These are phyloP conservation scores for Ambrosiella beaveri DNA, from an alignment of 2,329 filamentous ascomycete species.

Conservation along the genomic window DNA sequence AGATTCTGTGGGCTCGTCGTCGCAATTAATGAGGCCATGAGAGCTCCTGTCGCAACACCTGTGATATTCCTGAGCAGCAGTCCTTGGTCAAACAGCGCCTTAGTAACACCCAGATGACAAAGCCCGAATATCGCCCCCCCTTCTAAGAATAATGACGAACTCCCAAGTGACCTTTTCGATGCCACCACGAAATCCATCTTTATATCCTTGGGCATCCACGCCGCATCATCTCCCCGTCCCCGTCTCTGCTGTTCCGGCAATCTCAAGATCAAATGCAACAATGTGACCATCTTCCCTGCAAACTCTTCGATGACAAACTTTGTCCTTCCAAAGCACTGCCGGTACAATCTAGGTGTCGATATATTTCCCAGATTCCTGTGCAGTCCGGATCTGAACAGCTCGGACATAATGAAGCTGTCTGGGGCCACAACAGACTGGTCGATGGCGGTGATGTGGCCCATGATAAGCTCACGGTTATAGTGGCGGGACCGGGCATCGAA, in stretches of 20 bases:
- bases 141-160: slow-evolving; percentile 71
- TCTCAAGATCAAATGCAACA: slow-evolving; percentile 56
- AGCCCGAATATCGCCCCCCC: slow-evolving; percentile 83
- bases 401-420: slow-evolving; percentile 58
- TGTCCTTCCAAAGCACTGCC: slow-evolving; percentile 70
- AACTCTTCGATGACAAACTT: slow-evolving; percentile 88
- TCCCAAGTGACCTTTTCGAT: slow-evolving; percentile 72
- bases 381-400: slow-evolving; percentile 60
- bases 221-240: slow-evolving; percentile 18
- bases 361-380: slow-evolving; percentile 81
- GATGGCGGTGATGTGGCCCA: slow-evolving; percentile 55
- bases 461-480: slow-evolving; percentile 77
- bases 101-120: slow-evolving; percentile 80
- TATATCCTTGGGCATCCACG: slow-evolving; percentile 33
- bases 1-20: slow-evolving; percentile 79
- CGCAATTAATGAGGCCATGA: slow-evolving; percentile 76
- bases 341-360: slow-evolving; percentile 63
- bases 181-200: slow-evolving; percentile 80
- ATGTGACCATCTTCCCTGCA: slow-evolving; percentile 64
- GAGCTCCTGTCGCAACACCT: slow-evolving; percentile 73
- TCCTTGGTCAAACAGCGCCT: slow-evolving; percentile 64
- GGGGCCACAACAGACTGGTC: slow-evolving; percentile 50
- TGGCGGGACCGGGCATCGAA: slow-evolving; percentile 63
- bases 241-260: slow-evolving; percentile 35
- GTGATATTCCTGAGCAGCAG: slow-evolving; percentile 79